phyloP scores from a whole-genome alignment of 2,329 filamentous ascomycete genomes.

The Fusarium praegraminearum region DNA sequence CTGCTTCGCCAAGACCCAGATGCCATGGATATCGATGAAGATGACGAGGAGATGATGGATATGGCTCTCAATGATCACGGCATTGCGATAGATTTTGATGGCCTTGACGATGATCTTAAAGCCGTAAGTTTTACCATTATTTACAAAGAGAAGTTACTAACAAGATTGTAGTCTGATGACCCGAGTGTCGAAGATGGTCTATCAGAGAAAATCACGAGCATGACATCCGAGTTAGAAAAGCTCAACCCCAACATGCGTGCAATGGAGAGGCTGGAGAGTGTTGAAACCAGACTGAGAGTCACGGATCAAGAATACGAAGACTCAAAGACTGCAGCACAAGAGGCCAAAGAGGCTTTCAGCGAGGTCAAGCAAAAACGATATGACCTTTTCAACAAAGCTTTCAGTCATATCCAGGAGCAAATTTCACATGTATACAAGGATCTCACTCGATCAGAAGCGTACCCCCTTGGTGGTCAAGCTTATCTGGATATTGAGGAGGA shows the following conservation, averaged over 20 bases:
- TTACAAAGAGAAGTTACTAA: constrained; percentile 45
- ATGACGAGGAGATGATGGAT: constrained; percentile 69
- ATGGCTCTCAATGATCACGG: constrained; percentile 87
- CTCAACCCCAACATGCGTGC: constrained; percentile 97
- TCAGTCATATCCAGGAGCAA: constrained; percentile 93
- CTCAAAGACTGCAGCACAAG: constrained; percentile 78
- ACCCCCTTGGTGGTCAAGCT: constrained; percentile 88
- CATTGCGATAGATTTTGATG: constrained; percentile 87
- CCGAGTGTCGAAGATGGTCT: constrained; percentile 79
- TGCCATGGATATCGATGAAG: constrained; percentile 89
- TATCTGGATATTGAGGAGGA: constrained; percentile 95
- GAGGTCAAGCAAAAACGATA: constrained; percentile 83
- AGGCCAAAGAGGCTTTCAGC: constrained; percentile 85
- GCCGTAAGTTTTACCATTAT: constrained; percentile 64
- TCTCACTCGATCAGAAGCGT: constrained; percentile 88
- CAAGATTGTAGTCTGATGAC: constrained; percentile 69
- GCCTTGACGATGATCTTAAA: constrained; percentile 84
- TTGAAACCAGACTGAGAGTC: constrained; percentile 82
- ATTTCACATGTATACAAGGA: constrained; percentile 96
- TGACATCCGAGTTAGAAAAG: constrained; percentile 87
- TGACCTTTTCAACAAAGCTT: constrained; percentile 95
- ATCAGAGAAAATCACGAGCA: constrained; percentile 78
- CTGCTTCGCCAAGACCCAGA: constrained; percentile 82
- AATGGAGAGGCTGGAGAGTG: constrained; percentile 88
- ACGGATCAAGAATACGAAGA: constrained; percentile 92